Evolutionary conservation across 1,284 basidiomycete species (phyloP).

Genomic region (Meripilus lineatus): DNA sequence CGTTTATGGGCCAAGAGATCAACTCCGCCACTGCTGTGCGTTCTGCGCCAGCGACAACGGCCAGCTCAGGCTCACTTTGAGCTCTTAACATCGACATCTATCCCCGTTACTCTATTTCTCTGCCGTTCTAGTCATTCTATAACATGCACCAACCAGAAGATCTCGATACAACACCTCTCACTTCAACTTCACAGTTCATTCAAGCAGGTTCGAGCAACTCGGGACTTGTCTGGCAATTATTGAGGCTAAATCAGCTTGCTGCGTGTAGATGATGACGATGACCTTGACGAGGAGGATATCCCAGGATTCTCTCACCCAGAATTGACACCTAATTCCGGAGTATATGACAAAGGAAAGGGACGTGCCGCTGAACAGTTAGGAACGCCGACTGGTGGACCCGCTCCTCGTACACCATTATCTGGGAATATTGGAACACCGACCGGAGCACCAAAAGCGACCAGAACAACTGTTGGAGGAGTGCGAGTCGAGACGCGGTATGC

Average conservation of each 20-base stretch:
- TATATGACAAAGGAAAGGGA: conserved; percentile 61
- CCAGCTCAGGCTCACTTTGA: no score
- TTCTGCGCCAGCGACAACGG: no score
- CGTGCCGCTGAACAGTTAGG: conserved; percentile 58
- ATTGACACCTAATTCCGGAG: conserved; percentile 29
- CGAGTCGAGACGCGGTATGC: conserved; percentile 80
- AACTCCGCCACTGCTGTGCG: neutral
- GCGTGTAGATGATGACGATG: conserved; percentile 63
- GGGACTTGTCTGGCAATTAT: neutral
- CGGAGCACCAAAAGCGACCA: conserved; percentile 32
- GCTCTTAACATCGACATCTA: no score
- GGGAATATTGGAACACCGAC: conserved; percentile 66
- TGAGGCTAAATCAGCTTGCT: conserved; percentile 15
- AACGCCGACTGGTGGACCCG: conserved; percentile 33
- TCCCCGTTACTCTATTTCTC: no score
- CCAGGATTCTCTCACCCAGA: conserved; percentile 69
- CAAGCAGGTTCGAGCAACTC: conserved; percentile 49
- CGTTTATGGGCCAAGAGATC: neutral
- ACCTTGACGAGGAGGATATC: conserved; percentile 73
- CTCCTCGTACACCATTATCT: conserved; percentile 39
- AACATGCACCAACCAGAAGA: conserved; percentile 24
- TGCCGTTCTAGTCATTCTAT: neutral
- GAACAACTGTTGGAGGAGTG: conserved; percentile 76
- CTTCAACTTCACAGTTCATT: conserved; percentile 67
- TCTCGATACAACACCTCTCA: conserved; percentile 42